A percentile compares a stretch with the other conserved stretches of the same genome.
Evolutionary conservation across 75 land plant species (phyloP).

Genomic region (Selaginella moellendorffii): DNA sequence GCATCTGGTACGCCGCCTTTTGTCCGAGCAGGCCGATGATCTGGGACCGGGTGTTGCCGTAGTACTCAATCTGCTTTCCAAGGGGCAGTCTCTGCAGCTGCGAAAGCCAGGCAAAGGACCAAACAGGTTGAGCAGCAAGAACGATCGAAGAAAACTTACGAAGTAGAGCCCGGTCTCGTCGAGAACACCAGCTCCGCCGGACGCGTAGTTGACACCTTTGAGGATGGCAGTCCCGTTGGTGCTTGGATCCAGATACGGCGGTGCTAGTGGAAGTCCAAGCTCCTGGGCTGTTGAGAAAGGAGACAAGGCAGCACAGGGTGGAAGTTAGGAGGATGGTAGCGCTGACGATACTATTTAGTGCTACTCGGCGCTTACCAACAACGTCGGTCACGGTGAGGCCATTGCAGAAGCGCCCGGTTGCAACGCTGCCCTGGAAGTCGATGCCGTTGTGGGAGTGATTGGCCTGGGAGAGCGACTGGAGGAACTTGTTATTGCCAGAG

Average conservation of each 20-base stretch:
- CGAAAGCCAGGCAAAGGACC: background rate
- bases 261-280: background rate
- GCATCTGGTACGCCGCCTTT: background rate
- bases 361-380: background rate
- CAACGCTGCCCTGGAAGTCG: background rate
- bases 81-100: conserved; percentile 9
- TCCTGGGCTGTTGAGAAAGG: background rate
- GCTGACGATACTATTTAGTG: background rate
- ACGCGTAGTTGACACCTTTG: conserved; percentile 1
- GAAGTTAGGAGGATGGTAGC: background rate
- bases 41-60: conserved; percentile 7
- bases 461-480: conserved; percentile 1
- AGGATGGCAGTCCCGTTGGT: background rate
- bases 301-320: background rate
- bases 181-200: conserved; percentile 3
- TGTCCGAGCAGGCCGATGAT: background rate
- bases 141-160: background rate
- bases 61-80: background rate
- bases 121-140: background rate
- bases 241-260: conserved; percentile 1
- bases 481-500: conserved; percentile 1
- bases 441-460: conserved; percentile 3
- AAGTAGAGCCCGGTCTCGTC: conserved; percentile 6
- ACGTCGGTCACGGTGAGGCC: background rate
- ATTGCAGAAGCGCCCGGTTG: conserved; percentile 3